Base-by-base conservation (phyloP, 2,329 filamentous ascomycete species). In the Akanthomyces uredinophilus region DNA sequence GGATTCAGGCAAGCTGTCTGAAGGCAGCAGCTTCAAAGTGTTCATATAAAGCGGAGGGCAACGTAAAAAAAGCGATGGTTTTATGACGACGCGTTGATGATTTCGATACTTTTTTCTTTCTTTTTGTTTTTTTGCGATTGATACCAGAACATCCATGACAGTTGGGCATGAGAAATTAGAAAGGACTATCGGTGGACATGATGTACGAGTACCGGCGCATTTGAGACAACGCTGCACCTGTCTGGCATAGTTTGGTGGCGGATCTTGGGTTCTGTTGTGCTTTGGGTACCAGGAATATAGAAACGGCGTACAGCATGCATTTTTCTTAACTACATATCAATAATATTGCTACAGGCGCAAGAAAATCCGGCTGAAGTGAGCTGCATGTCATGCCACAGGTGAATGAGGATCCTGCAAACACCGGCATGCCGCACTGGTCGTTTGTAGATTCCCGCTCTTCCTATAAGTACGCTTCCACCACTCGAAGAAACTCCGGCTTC, bases 21-120 rank as follows among this genome's bases (percentile, higher is more conserved):
- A 61, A 4, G 41, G 41, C n/a, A 60, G 62, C 50, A 64, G 62
- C 37, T 64, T 64, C 52, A 64, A 64, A 47, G 62, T 61, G 57
- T 61, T 64, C 24, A 55, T 64, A 53, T 64, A 61, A 61, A 20
- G 32, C 46, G 52, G 4, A 11, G 35, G 7, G 7, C 20, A 8
- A 20, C 4, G 32, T 43, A 20, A 43, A 49, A 13, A 27, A 55
- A 47, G 29, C 29, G 13, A 41, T 18, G 16, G 24, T 32, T 29
- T 37, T 20, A 32, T 29, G 20, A 47, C 10, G 16, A 16, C 35
- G 57, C 8, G 32, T 35, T 37, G 37, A 46, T 37, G n/a, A 29
- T 32, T 46, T 18, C 4, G 13, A 32, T 18, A n/a, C 24, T 24
- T 41, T 39, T 37, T 39, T 37, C 22, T 49, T 35, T 22, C 18